A percentile compares a stretch with the other conserved stretches of the same genome.
These are phyloP conservation scores for Trametes maxima DNA, from an alignment of 768 basidiomycete species.

Conservation along the genomic window DNA sequence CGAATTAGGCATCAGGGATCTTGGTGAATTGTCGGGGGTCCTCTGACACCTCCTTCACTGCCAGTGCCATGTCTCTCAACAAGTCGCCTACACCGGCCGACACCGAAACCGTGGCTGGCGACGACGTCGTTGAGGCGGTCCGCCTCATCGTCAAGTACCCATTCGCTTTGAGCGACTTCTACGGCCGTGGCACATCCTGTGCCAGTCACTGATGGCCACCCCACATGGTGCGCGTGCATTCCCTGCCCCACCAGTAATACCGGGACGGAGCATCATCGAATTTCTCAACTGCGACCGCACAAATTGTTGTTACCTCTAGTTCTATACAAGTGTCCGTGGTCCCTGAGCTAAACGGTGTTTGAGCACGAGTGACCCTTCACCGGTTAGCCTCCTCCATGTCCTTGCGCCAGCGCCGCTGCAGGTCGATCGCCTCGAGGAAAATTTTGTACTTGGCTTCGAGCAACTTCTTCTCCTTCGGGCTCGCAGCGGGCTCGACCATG, in stretches of 20 bases:
- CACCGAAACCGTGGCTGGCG: too few relatives aligned
- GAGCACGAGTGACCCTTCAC: not conserved
- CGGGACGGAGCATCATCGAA: too few relatives aligned
- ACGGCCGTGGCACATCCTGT: too few relatives aligned
- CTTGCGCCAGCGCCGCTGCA: slow-evolving; percentile 85
- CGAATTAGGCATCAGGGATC: too few relatives aligned
- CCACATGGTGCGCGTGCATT: not conserved
- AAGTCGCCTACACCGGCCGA: too few relatives aligned
- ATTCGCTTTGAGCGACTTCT: too few relatives aligned
- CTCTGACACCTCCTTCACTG: too few relatives aligned
- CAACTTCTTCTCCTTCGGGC: slow-evolving; percentile 66
- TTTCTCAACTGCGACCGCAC: not conserved
- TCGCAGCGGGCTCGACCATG: slow-evolving; percentile 64
- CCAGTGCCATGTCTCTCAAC: too few relatives aligned
- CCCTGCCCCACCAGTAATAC: not conserved
- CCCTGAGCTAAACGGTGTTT: not conserved
- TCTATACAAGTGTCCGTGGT: slow-evolving; percentile 11
- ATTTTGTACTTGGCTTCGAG: slow-evolving; percentile 93
- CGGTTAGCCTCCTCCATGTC: slow-evolving; percentile 65
- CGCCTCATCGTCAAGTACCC: too few relatives aligned
- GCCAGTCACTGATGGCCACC: not conserved
- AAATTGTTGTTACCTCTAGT: slow-evolving; percentile 2
- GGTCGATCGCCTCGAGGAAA: slow-evolving; percentile 85
- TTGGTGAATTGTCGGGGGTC: too few relatives aligned
- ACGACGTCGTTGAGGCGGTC: too few relatives aligned